These are phyloP conservation scores for Gloeopeniophorella convolvens DNA, from an alignment of 768 basidiomycete species.

Conservation along the genomic window DNA sequence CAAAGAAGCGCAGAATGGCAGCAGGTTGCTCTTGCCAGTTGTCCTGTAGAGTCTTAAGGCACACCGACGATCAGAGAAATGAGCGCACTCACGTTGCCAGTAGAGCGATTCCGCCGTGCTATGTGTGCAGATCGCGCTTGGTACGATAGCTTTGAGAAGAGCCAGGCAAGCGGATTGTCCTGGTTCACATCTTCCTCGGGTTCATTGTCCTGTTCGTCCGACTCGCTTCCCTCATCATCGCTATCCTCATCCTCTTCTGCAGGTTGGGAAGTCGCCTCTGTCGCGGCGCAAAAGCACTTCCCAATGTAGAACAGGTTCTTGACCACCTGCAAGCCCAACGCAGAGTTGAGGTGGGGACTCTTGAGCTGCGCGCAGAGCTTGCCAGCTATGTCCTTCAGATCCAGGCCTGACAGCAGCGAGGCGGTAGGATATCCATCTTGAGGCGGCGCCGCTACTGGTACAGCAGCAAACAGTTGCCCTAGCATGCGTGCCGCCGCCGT, in stretches of 20 bases:
- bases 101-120: slow-evolving; percentile 50
- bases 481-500: slow-evolving; percentile 71
- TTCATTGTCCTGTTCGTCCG: slow-evolving; percentile 8
- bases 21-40: slow-evolving; percentile 82
- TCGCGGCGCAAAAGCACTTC: slow-evolving; percentile 62
- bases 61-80: neutral
- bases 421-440: slow-evolving; percentile 16
- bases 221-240: slow-evolving; percentile 19
- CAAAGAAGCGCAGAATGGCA: slow-evolving; percentile 86
- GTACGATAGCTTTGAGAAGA: slow-evolving; percentile 92
- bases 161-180: slow-evolving; percentile 68
- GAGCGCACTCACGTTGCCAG: slow-evolving; percentile 35
- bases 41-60: slow-evolving; percentile 36
- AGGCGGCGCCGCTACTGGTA: slow-evolving; percentile 37
- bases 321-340: slow-evolving; percentile 74
- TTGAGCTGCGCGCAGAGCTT: slow-evolving; percentile 75
- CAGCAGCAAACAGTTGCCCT: slow-evolving; percentile 57
- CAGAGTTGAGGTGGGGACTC: slow-evolving; percentile 69
- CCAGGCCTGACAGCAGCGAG: slow-evolving; percentile 33
- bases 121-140: slow-evolving; percentile 75
- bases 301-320: slow-evolving; percentile 94
- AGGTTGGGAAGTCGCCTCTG: slow-evolving; percentile 23
- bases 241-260: slow-evolving; percentile 26
- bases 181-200: slow-evolving; percentile 5
- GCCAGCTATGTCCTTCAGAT: slow-evolving; percentile 59